phyloP scores from a whole-genome alignment of 2,329 filamentous ascomycete species.

The Proliferodiscus dingleyae region DNA sequence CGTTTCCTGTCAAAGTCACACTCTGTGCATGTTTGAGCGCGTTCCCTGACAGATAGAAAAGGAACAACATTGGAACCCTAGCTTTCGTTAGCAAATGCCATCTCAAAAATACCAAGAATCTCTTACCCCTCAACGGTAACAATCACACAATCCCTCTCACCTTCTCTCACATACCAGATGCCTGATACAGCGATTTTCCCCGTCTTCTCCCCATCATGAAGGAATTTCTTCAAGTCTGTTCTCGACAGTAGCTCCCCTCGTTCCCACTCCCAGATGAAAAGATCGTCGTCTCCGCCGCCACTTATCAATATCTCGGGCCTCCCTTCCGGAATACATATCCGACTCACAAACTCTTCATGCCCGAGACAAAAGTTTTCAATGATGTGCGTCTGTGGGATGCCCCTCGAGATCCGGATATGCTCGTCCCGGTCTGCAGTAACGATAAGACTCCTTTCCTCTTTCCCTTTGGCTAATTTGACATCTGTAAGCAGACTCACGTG shows the following conservation, averaged over 20 bases:
- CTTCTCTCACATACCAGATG: constrained; percentile 27
- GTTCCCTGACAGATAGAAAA: constrained; percentile 51
- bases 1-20: constrained; percentile 58
- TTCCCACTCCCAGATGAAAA: constrained; percentile 81
- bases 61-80: constrained; percentile 59
- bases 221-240: constrained; percentile 45
- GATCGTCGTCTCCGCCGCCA: constrained; percentile 75
- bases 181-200: constrained; percentile 34
- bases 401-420: constrained; percentile 85
- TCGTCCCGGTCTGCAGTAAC: constrained; percentile 67
- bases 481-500: constrained; percentile 95
- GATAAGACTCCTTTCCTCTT: constrained; percentile 49
- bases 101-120: background rate
- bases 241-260: constrained; percentile 44
- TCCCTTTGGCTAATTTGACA: constrained; percentile 53
- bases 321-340: constrained; percentile 59
- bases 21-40: constrained; percentile 45
- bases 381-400: constrained; percentile 75
- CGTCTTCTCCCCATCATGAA: constrained; percentile 33
- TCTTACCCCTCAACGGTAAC: constrained; percentile 54
- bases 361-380: constrained; percentile 89
- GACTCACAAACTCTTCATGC: constrained; percentile 79
- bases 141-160: constrained; percentile 41
- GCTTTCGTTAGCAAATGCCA: constrained; percentile 10
- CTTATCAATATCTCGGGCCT: constrained; percentile 66